A percentile compares a stretch with the other conserved stretches of the same genome.
These are phyloP conservation scores for Russula sp. DNA, from an alignment of 768 basidiomycete genomes.

Conservation along the genomic window DNA sequence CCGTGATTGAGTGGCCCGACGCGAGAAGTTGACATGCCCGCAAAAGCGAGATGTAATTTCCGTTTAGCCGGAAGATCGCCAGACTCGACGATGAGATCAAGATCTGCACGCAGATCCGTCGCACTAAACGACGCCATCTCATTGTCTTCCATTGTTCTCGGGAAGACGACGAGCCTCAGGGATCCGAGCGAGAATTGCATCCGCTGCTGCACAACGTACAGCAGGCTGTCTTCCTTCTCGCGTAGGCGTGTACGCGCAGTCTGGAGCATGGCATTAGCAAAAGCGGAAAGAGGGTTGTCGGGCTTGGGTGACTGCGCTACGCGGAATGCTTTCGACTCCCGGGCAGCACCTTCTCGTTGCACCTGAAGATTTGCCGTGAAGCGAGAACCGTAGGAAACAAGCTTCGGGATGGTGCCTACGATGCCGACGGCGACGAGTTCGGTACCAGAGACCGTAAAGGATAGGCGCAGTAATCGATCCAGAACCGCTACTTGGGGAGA, in stretches of 20 bases:
- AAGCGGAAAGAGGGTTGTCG: slow-evolving; percentile 74
- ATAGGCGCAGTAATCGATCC: slow-evolving; percentile 56
- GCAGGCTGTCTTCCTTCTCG: slow-evolving; percentile 54
- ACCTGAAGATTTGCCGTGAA: slow-evolving; percentile 66
- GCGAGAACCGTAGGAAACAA: slow-evolving; percentile 67
- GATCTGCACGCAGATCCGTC: slow-evolving; percentile 58
- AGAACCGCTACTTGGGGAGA: slow-evolving; percentile 36
- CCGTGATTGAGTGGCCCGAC: slow-evolving; percentile 56
- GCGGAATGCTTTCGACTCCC: slow-evolving; percentile 74
- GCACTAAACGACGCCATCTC: slow-evolving; percentile 76
- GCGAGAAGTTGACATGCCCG: slow-evolving; percentile 70
- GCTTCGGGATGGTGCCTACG: slow-evolving; percentile 69
- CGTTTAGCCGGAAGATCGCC: slow-evolving; percentile 48
- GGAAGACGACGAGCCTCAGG: slow-evolving; percentile 69
- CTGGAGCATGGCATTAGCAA: slow-evolving; percentile 79
- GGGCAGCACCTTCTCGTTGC: slow-evolving; percentile 69
- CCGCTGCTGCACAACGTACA: slow-evolving; percentile 61
- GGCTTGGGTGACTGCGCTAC: slow-evolving; percentile 66
- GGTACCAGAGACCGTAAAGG: slow-evolving; percentile 69
- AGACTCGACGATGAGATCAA: slow-evolving; percentile 56
- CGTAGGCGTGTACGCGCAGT: slow-evolving; percentile 68
- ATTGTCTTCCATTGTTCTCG: slow-evolving; percentile 68
- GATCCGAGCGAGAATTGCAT: slow-evolving; percentile 64
- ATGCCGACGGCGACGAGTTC: slow-evolving; percentile 63
- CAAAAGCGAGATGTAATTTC: slow-evolving; percentile 66